Evolutionary conservation across 441 rosid genomes (phyloP), one percentile per base, ranked within the genome.

Genomic region (Manihot esculenta): DNA sequence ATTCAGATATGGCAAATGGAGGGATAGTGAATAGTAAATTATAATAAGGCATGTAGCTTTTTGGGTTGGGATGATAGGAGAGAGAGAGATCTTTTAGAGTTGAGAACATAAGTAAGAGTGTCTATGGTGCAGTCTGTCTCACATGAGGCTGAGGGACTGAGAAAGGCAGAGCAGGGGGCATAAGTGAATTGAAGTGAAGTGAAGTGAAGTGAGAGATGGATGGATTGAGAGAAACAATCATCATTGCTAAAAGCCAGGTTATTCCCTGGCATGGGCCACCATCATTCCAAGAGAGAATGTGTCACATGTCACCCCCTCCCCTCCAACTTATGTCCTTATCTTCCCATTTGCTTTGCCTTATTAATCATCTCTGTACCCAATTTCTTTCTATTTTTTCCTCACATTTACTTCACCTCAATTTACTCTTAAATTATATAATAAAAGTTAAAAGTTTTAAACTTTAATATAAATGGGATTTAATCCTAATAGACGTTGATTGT

Each of bases 191-290:
- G 70, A 63, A 55, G 45, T 23, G 61, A 50, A 50, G 48, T 15
- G 77, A 77, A 64, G 73, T 41, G 55, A 51, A 26, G 20, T 17
- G 27, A 50, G 17, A 5, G 38, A 44, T 44, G 48, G 15, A 24
- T 9, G 4, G 45, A 27, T 41, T n/a, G 53, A 42, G 35, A 68
- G 63, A 23, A 67, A 67, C 68, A 60, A 45, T 49, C 63, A 76
- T 76, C 63, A 76, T 79, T 77, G 80, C 85, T 77, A 81, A 77
- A 84, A 78, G 82, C 81, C 86, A 82, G 82, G 81, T 80, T 82
- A 83, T 81, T 86, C 89, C 68, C 86, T 84, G 84, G 84, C 81
- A 81, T 82, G 90, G 89, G 87, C 86, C 93, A 73, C 78, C 81
- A 75, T 78, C 70, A 84, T 88, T 82, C 86, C 86, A 63, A 78